A percentile compares a stretch with the other conserved stretches of the same genome.
phyloP scores from a whole-genome alignment of 768 basidiomycete species.

The button mushroom (Agaricus bisporus) region DNA sequence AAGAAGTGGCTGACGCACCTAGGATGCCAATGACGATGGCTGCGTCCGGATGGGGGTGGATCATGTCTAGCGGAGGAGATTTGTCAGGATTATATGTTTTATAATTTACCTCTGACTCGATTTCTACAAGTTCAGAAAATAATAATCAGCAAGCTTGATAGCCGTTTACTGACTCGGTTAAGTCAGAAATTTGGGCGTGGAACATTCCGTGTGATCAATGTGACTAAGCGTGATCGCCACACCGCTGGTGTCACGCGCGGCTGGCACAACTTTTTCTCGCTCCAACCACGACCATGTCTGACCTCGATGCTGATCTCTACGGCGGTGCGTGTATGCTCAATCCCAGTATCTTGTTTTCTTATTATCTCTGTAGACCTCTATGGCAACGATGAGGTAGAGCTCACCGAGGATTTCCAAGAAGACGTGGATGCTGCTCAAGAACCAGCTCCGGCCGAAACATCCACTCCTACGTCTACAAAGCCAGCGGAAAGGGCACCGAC shows the following conservation, averaged over 20 bases:
- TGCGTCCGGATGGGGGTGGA: not conserved
- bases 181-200: not conserved
- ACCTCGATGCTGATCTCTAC: slow-evolving; percentile 87
- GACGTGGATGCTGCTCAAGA: slow-evolving; percentile 16
- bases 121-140: too few species aligned
- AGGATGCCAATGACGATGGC: slow-evolving; percentile 40
- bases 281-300: slow-evolving; percentile 49
- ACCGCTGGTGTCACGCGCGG: slow-evolving; percentile 4
- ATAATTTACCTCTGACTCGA: not conserved
- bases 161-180: not conserved
- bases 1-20: slow-evolving; percentile 26
- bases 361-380: slow-evolving; percentile 52
- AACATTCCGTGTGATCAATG: slow-evolving; percentile 9
- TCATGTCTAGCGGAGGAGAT: not conserved
- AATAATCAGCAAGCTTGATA: too few species aligned
- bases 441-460: slow-evolving; percentile 9
- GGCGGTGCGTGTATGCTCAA: slow-evolving; percentile 51
- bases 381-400: slow-evolving; percentile 64
- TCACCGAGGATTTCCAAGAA: slow-evolving; percentile 35
- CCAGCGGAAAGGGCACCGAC: slow-evolving; percentile 5
- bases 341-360: not conserved
- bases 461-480: slow-evolving; percentile 5
- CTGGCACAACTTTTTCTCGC: slow-evolving; percentile 17
- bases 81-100: not conserved
- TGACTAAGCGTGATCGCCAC: slow-evolving; percentile 13